These are phyloP conservation scores for Fusarium sp. DNA, from an alignment of 2,329 filamentous ascomycete genomes.

Conservation along the genomic window DNA sequence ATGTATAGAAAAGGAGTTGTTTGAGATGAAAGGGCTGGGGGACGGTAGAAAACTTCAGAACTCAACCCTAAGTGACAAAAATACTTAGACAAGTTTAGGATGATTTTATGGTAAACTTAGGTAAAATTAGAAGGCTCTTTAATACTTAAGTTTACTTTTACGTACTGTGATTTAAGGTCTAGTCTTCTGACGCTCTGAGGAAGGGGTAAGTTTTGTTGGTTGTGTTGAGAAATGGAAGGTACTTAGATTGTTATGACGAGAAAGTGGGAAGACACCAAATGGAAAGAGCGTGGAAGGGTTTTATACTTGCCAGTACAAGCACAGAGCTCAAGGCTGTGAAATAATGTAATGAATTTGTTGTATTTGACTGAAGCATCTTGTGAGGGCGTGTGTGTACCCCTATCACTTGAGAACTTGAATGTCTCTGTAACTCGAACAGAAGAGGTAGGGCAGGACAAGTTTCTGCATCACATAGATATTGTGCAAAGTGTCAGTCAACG, in stretches of 20 bases:
- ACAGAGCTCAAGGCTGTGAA: neutral
- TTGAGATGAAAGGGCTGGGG: neutral
- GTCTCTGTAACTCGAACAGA: neutral
- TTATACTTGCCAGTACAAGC: neutral
- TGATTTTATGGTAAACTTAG: too few relatives aligned
- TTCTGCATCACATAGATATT: constrained; percentile 7
- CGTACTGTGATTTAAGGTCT: neutral
- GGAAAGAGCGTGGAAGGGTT: neutral
- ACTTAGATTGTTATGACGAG: neutral
- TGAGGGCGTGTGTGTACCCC: neutral
- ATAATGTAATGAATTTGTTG: neutral
- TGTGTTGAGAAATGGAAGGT: neutral
- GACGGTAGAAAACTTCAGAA: too few relatives aligned
- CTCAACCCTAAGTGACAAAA: too few relatives aligned
- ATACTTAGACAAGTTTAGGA: too few relatives aligned
- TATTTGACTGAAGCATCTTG: neutral
- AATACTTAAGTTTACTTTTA: too few relatives aligned
- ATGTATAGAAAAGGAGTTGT: neutral
- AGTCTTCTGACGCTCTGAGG: too few relatives aligned
- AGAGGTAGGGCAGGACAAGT: neutral
- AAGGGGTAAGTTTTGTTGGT: neutral
- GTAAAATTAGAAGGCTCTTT: too few relatives aligned
- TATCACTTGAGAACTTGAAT: neutral
- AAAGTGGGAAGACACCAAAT: neutral
- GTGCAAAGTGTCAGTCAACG: neutral